Evolutionary conservation across 2,329 filamentous ascomycete genomes (phyloP).

Genomic region (Calonectria honghensis): DNA sequence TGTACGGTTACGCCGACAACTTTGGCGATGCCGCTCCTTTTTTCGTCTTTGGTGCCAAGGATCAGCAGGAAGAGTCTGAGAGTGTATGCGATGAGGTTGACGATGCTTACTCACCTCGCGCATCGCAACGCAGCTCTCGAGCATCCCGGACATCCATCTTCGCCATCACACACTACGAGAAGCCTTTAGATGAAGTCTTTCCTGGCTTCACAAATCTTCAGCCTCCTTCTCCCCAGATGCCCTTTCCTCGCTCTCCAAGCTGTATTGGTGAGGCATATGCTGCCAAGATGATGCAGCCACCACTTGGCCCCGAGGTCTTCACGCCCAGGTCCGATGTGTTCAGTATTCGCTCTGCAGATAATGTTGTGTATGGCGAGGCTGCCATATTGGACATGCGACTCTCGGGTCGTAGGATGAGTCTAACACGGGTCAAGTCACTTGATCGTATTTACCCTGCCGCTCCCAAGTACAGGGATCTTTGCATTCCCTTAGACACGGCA

Average conservation of each 20-base stretch:
- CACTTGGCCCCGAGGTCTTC: slow-evolving; percentile 49
- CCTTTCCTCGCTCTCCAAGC: slow-evolving; percentile 54
- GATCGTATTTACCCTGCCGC: slow-evolving; percentile 59
- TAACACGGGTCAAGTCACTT: slow-evolving; percentile 62
- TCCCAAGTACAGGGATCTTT: slow-evolving; percentile 58
- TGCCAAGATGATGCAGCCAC: slow-evolving; percentile 42
- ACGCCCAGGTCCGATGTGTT: slow-evolving; percentile 60
- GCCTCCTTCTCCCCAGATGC: slow-evolving; percentile 47
- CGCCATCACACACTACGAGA: slow-evolving; percentile 56
- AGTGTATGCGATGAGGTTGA: slow-evolving; percentile 45
- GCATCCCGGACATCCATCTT: slow-evolving; percentile 52
- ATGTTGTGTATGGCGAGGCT: slow-evolving; percentile 64
- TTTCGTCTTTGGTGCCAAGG: slow-evolving; percentile 67
- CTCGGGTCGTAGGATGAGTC: slow-evolving; percentile 49
- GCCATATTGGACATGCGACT: slow-evolving; percentile 61
- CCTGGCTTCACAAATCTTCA: slow-evolving; percentile 46
- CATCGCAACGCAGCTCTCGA: slow-evolving; percentile 28
- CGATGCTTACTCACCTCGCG: slow-evolving; percentile 36
- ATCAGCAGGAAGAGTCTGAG: slow-evolving; percentile 49
- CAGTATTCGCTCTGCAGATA: slow-evolving; percentile 60
- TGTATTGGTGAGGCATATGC: slow-evolving; percentile 60
- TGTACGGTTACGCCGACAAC: slow-evolving; percentile 66
- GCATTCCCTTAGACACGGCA: slow-evolving; percentile 51
- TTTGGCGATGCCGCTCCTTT: slow-evolving; percentile 68
- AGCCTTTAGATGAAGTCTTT: slow-evolving; percentile 50